phyloP scores from a whole-genome alignment of 2,329 filamentous ascomycete species.

The Penicillium paneum region DNA sequence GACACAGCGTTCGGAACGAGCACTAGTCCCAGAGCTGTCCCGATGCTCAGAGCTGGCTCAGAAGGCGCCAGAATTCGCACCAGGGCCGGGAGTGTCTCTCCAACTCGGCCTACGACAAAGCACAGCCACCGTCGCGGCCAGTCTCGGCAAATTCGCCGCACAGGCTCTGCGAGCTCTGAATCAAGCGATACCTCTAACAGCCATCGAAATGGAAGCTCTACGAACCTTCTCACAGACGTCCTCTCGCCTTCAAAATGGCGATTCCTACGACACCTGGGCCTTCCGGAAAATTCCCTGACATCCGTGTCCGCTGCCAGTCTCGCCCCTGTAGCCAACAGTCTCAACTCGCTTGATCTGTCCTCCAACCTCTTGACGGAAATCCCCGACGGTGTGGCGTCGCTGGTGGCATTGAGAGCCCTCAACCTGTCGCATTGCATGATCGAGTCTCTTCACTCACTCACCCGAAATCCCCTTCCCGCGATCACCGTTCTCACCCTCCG shows the following conservation, averaged over 20 bases:
- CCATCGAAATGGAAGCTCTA: slow-evolving; percentile 62
- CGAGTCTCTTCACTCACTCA: slow-evolving; percentile 82
- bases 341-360: slow-evolving; percentile 90
- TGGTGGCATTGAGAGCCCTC: slow-evolving; percentile 84
- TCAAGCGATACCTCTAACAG: slow-evolving; percentile 62
- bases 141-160: slow-evolving; percentile 73
- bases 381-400: slow-evolving; percentile 79
- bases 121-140: slow-evolving; percentile 64
- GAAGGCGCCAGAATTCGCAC: slow-evolving; percentile 39
- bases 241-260: slow-evolving; percentile 89
- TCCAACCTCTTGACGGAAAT: slow-evolving; percentile 92
- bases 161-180: slow-evolving; percentile 88
- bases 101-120: slow-evolving; percentile 70
- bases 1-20: slow-evolving; percentile 49
- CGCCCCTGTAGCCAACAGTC: slow-evolving; percentile 75
- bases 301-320: slow-evolving; percentile 73
- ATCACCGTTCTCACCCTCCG: slow-evolving; percentile 91
- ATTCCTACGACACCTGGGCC: slow-evolving; percentile 84
- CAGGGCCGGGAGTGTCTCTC: slow-evolving; percentile 73
- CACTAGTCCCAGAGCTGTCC: slow-evolving; percentile 47
- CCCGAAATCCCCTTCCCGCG: slow-evolving; percentile 77
- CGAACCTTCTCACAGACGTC: slow-evolving; percentile 69
- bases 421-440: slow-evolving; percentile 99
- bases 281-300: slow-evolving; percentile 88
- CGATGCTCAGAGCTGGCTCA: slow-evolving; percentile 59